Evolutionary conservation across 2,329 filamentous ascomycete genomes (phyloP).

Genomic region (Clarireedia hainanense): DNA sequence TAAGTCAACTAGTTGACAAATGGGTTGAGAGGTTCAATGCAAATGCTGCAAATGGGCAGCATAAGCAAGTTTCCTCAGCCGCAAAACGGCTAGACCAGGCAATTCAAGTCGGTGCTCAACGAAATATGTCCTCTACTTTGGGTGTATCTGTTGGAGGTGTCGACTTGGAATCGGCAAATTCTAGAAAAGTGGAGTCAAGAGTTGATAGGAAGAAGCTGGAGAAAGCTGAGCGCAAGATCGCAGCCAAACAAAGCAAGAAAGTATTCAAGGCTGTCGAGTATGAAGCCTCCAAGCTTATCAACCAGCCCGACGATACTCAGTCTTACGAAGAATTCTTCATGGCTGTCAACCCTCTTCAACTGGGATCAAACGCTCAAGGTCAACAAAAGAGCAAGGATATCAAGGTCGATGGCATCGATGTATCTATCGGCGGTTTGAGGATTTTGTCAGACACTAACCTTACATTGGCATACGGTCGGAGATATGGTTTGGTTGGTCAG

Average conservation of each 20-base stretch:
- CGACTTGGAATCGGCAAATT: constrained; percentile 88
- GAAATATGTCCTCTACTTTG: constrained; percentile 93
- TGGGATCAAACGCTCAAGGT: constrained; percentile 60
- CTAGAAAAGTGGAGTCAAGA: constrained; percentile 90
- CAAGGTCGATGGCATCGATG: constrained; percentile 93
- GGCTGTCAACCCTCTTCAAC: constrained; percentile 92
- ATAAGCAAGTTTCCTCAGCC: constrained; percentile 61
- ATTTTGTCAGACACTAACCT: constrained; percentile 88
- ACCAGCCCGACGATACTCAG: constrained; percentile 73
- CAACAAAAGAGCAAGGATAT: constrained; percentile 95
- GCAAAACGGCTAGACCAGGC: constrained; percentile 87
- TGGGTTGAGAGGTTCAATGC: constrained; percentile 78
- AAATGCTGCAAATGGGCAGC: constrained; percentile 63
- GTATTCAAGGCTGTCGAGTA: constrained; percentile 97
- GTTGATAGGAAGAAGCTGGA: constrained; percentile 98
- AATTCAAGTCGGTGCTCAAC: constrained; percentile 86
- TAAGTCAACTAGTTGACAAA: constrained; percentile 78
- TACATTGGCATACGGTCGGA: constrained; percentile 82
- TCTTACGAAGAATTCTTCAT: constrained; percentile 99
- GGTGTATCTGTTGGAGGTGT: constrained; percentile 78
- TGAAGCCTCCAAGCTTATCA: constrained; percentile 83
- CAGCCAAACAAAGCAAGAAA: constrained; percentile 97
- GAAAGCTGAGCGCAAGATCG: constrained; percentile 96
- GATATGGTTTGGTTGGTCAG: constrained; percentile 96
- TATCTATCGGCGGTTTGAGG: constrained; percentile 80